Evolutionary conservation across 2,329 filamentous ascomycete species (phyloP).

Genomic region (Talaromyces piceae): DNA sequence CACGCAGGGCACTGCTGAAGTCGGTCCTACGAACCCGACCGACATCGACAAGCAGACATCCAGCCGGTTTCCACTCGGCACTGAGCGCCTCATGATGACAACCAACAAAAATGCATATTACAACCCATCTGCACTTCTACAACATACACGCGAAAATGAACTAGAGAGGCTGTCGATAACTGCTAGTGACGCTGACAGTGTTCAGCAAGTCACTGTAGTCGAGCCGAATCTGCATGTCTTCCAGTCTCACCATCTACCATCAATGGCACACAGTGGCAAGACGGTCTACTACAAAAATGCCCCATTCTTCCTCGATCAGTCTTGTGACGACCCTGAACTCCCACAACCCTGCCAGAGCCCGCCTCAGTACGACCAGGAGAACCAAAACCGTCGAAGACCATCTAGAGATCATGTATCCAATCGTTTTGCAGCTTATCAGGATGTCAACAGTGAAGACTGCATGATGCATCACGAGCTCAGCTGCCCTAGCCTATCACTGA

Average conservation of each 20-base stretch:
- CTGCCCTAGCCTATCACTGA: slow-evolving; percentile 4
- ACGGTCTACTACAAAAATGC: slow-evolving; percentile 64
- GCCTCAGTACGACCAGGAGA: neutral
- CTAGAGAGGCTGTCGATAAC: slow-evolving; percentile 1
- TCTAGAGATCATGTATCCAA: neutral
- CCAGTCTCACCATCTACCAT: slow-evolving; percentile 13
- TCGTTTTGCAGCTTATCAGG: neutral
- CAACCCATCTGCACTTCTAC: slow-evolving; percentile 2
- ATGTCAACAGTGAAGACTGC: neutral
- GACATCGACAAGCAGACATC: neutral
- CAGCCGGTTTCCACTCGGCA: neutral
- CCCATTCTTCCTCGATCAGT: slow-evolving; percentile 70
- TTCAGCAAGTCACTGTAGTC: neutral
- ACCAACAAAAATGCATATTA: neutral
- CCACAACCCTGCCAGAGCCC: neutral
- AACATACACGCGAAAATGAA: neutral
- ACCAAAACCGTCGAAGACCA: neutral
- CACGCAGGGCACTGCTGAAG: slow-evolving; percentile 45
- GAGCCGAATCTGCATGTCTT: slow-evolving; percentile 14
- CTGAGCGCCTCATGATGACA: neutral
- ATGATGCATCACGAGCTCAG: neutral
- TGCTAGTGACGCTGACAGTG: slow-evolving; percentile 3
- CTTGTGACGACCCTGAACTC: neutral
- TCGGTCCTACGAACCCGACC: neutral
- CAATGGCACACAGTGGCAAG: slow-evolving; percentile 64